Percentiles rank a stretch among this genome's conserved stretches.
Conservation (phyloP, 2,329 filamentous ascomycete genomes). For the Cylindrodendrum hubeiense region DNA sequence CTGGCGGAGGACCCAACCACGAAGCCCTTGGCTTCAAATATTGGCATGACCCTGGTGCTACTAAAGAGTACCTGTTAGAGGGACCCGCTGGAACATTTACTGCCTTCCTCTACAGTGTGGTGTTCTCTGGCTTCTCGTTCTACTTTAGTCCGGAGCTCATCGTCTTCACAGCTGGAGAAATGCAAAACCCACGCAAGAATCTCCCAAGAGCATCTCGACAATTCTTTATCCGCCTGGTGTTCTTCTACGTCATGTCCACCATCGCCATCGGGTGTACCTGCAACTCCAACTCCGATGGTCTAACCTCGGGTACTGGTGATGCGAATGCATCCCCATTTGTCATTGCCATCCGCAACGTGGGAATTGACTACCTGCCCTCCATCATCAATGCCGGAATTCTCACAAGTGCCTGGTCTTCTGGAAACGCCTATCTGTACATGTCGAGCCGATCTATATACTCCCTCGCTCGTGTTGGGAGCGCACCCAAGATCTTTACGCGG, state of each 20-base stretch:
- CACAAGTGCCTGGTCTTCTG: background rate
- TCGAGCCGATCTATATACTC: slow-evolving; percentile 1
- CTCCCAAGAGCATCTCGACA: slow-evolving; percentile 47
- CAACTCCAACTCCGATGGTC: slow-evolving; percentile 27
- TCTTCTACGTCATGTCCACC: slow-evolving; percentile 43
- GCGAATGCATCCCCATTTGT: slow-evolving; percentile 60
- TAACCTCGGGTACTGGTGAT: slow-evolving; percentile 41
- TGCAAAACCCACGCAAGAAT: slow-evolving; percentile 47
- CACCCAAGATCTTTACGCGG: background rate
- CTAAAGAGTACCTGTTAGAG: background rate
- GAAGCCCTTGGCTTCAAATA: slow-evolving; percentile 59
- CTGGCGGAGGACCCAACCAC: slow-evolving; percentile 59
- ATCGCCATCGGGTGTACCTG: slow-evolving; percentile 33
- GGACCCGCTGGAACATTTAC: slow-evolving; percentile 1
- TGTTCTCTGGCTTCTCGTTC: slow-evolving; percentile 32
- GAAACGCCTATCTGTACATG: background rate
- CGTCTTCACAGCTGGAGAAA: slow-evolving; percentile 48
- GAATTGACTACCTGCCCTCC: background rate
- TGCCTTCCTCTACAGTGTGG: slow-evolving; percentile 24
- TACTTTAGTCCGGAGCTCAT: slow-evolving; percentile 45
- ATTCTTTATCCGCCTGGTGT: slow-evolving; percentile 45
- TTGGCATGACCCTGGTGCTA: slow-evolving; percentile 43
- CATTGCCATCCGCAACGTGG: background rate
- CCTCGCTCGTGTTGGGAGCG: background rate
- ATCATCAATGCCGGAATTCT: slow-evolving; percentile 7